These are phyloP conservation scores for Incumbomyces lentus DNA, from an alignment of 2,329 filamentous ascomycete genomes.

Conservation along the genomic window DNA sequence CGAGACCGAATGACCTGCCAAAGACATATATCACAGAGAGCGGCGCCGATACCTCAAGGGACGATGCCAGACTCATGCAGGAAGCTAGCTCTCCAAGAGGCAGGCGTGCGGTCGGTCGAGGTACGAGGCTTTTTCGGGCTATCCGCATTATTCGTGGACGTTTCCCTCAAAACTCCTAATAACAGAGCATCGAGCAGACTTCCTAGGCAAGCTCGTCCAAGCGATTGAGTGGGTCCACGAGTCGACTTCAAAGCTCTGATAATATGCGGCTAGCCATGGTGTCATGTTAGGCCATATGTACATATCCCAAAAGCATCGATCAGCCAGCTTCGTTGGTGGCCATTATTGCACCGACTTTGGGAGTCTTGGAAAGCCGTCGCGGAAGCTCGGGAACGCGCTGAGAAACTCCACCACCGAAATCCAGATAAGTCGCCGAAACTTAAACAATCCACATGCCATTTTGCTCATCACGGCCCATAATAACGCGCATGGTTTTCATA, in stretches of 20 bases:
- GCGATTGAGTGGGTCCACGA: slow-evolving; percentile 3
- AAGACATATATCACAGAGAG: slow-evolving; percentile 5
- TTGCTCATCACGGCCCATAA: too few relatives aligned
- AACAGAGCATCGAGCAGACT: slow-evolving; percentile 3
- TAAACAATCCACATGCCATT: too few relatives aligned
- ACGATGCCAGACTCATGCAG: slow-evolving; percentile 8
- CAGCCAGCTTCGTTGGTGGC: too few relatives aligned
- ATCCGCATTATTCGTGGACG: slow-evolving; percentile 8
- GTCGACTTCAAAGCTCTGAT: neutral
- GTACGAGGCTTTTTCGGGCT: slow-evolving; percentile 4
- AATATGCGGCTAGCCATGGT: too few relatives aligned
- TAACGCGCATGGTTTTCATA: too few relatives aligned
- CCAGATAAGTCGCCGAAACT: too few relatives aligned
- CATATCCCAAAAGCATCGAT: too few relatives aligned
- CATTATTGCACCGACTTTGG: too few relatives aligned
- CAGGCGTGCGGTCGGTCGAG: slow-evolving; percentile 4
- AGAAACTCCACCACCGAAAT: too few relatives aligned
- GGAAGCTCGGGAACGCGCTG: neutral
- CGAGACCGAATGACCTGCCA: neutral
- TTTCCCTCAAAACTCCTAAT: slow-evolving; percentile 3
- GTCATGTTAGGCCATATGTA: too few relatives aligned
- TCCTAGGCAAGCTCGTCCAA: slow-evolving; percentile 7
- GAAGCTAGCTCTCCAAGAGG: slow-evolving; percentile 1
- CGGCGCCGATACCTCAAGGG: slow-evolving; percentile 6
- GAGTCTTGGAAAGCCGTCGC: too few relatives aligned